Evolutionary conservation across 1,284 basidiomycete species (phyloP), one percentile per base, ranked within the genome.

Genomic region (Cutaneotrichosporon sp.): DNA sequence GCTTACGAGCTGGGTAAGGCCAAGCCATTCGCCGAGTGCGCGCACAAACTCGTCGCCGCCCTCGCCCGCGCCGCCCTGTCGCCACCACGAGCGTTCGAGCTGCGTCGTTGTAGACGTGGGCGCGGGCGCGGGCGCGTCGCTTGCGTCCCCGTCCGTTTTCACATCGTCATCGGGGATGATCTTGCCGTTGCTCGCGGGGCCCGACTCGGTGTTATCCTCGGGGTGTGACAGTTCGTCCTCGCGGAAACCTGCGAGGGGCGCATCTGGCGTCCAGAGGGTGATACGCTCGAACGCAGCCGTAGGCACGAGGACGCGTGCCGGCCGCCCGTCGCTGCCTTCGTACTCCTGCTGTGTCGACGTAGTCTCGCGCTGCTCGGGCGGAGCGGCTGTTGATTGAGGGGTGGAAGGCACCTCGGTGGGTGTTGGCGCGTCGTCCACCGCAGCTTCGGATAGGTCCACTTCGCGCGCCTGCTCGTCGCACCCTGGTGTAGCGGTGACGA

Each of bases 11-110:
- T 73, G 67, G 12, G 62, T 56, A 14, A 72, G 53, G 17, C 69
- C 70, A 23, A 73, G 42, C 64, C 64, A 73, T 50, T 72, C 70
- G 15, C 71, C 71, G 53, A 73, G 59, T 14, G 62, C 65, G 35
- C 70, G 51, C n/a, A 73, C 67, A 30, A 72, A 63, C 55, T 72
- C 71, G 54, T 72, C 70, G 4, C 70, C 70, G 17, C 71, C 71
- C 54, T 73, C 71, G 12, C 70, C 71, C 1, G 61, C 66, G 8
- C 69, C 71, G 13, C 68, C 70, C 12, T 43, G 44, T 14, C 66
- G 60, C 71, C 71, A 73, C 70, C 69, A 70, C 8, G 63, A 62
- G 35, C 51, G 10, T 60, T 38, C 18, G 62, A 59, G n/a, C 54
- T 54, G 36, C n/a, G 39, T 23, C 37, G 12, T 40, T 4, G 35